phyloP scores from a whole-genome alignment of 768 basidiomycete genomes.

The Amanita rubescens region DNA sequence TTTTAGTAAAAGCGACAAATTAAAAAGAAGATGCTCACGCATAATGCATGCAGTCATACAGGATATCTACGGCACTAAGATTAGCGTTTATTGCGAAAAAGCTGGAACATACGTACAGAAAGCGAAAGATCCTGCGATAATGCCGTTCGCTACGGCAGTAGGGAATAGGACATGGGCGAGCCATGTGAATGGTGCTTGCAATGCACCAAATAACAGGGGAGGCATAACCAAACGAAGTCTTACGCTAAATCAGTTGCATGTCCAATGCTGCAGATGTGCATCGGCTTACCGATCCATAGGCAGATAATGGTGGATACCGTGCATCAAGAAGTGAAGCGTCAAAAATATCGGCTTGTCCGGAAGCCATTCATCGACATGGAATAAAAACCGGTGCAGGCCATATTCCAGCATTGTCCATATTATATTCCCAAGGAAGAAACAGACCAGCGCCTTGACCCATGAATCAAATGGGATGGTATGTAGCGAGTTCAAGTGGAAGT shows the following conservation, averaged over 20 bases:
- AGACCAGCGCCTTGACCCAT: conserved; percentile 47
- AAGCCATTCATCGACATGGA: conserved; percentile 85
- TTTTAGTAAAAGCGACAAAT: conserved; percentile 9
- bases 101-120: conserved; percentile 49
- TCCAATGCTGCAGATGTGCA: background rate
- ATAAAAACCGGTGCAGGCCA: conserved; percentile 88
- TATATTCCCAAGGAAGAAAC: conserved; percentile 80
- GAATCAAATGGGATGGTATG: conserved; percentile 41
- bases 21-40: conserved; percentile 44
- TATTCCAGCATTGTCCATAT: conserved; percentile 97
- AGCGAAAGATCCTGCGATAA: conserved; percentile 76
- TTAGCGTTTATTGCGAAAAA: background rate
- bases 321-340: conserved; percentile 84
- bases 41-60: conserved; percentile 91
- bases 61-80: conserved; percentile 43
- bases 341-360: conserved; percentile 80
- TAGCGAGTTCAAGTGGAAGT: conserved; percentile 45
- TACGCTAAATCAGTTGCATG: background rate
- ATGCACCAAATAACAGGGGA: conserved; percentile 66
- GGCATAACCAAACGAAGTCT: conserved; percentile 97
- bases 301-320: conserved; percentile 96
- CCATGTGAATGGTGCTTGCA: conserved; percentile 82
- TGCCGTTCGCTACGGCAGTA: conserved; percentile 77
- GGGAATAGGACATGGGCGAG: conserved; percentile 84
- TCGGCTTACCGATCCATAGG: conserved; percentile 82